phyloP scores from a whole-genome alignment of 2,329 filamentous ascomycete species.

The Falciphora oryzae region DNA sequence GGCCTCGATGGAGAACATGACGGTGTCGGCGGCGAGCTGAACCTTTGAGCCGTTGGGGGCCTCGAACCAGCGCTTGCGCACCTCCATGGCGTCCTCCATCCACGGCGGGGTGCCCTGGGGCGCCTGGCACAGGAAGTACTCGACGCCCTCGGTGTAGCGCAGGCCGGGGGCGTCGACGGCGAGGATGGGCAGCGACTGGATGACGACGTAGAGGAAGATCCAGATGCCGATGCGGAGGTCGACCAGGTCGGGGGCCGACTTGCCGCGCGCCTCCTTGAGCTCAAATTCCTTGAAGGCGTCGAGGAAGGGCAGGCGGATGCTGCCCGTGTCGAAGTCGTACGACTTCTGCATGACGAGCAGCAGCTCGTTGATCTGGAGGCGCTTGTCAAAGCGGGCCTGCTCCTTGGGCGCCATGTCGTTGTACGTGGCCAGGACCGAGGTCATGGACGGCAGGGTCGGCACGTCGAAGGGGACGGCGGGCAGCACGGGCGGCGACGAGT shows the following conservation, averaged over 20 bases:
- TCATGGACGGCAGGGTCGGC: slow-evolving; percentile 61
- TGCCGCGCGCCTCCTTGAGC: slow-evolving; percentile 58
- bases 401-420: slow-evolving; percentile 63
- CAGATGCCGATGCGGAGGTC: slow-evolving; percentile 72
- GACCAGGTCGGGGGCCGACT: slow-evolving; percentile 58
- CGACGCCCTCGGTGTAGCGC: slow-evolving; percentile 63
- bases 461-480: slow-evolving; percentile 89
- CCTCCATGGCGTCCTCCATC: slow-evolving; percentile 58
- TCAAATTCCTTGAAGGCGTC: slow-evolving; percentile 68
- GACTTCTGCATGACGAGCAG: slow-evolving; percentile 70
- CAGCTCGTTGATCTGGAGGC: slow-evolving; percentile 73
- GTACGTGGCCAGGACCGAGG: slow-evolving; percentile 59
- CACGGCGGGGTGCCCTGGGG: slow-evolving; percentile 69
- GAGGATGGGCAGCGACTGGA: slow-evolving; percentile 72
- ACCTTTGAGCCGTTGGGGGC: slow-evolving; percentile 50
- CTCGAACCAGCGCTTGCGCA: slow-evolving; percentile 68
- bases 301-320: slow-evolving; percentile 54
- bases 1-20: slow-evolving; percentile 56
- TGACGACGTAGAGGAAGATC: slow-evolving; percentile 73
- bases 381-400: slow-evolving; percentile 65
- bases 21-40: slow-evolving; percentile 53
- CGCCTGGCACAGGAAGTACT: slow-evolving; percentile 77
- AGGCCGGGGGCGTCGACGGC: slow-evolving; percentile 70
- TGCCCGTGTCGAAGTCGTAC: slow-evolving; percentile 69
- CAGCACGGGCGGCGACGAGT: slow-evolving; percentile 80